A percentile compares a stretch with the other conserved stretches of the same genome.
These are phyloP conservation scores for Colletotrichum scovillei DNA, from an alignment of 2,329 filamentous ascomycete species.

Conservation along the genomic window DNA sequence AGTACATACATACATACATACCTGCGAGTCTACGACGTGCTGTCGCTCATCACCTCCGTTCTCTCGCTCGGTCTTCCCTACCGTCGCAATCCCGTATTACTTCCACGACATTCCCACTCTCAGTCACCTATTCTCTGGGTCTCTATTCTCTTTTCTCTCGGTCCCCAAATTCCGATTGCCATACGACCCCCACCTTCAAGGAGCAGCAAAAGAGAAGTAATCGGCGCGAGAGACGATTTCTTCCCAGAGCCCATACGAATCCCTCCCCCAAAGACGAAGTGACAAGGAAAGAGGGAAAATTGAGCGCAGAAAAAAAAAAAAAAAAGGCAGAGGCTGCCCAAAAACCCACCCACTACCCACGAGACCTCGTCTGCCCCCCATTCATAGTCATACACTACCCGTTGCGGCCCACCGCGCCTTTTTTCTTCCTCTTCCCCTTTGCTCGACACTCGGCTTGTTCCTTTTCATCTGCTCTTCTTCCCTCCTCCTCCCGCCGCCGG, in stretches of 20 bases:
- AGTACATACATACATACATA: not conserved
- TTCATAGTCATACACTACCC: constrained; percentile 4
- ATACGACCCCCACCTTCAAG: constrained; percentile 26
- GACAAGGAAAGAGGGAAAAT: constrained; percentile 2
- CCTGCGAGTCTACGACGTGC: no score
- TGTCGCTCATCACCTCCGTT: not conserved
- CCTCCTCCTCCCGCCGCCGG: constrained; percentile 37
- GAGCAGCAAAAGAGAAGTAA: constrained; percentile 15
- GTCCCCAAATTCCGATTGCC: constrained; percentile 33
- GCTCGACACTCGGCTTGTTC: constrained; percentile 30
- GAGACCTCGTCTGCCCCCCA: constrained; percentile 16
- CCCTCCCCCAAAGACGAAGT: not conserved
- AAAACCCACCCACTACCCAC: constrained; percentile 32
- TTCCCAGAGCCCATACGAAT: not conserved
- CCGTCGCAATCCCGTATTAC: constrained; percentile 34
- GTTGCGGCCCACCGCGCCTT: constrained; percentile 31
- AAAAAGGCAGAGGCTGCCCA: constrained; percentile 37
- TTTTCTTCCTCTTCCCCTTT: constrained; percentile 5
- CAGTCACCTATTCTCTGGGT: constrained; percentile 29
- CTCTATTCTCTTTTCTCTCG: constrained; percentile 32
- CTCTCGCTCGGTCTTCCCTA: not conserved
- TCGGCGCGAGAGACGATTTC: constrained; percentile 9
- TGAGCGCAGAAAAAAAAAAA: not conserved
- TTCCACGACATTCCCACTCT: constrained; percentile 29
- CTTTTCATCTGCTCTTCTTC: constrained; percentile 29